Percentiles rank a stretch among this genome's conserved stretches.
phyloP scores from a whole-genome alignment of 768 basidiomycete species.

The Galerina sulciceps region DNA sequence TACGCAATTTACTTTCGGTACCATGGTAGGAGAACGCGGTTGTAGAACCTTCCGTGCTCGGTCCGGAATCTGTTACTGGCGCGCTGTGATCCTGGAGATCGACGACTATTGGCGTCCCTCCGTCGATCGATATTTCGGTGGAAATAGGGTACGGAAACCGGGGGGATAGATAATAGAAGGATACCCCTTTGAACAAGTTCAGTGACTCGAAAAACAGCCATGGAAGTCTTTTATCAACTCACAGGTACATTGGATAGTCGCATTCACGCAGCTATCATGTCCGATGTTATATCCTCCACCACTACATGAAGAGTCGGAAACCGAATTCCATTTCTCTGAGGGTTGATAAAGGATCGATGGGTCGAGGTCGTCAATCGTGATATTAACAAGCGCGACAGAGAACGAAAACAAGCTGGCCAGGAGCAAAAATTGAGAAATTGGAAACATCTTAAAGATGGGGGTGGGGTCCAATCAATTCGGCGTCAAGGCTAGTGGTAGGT shows the following conservation, averaged over 20 bases:
- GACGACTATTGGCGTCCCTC: neutral
- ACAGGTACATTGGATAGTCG: neutral
- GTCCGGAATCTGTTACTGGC: neutral
- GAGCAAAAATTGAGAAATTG: too few species aligned
- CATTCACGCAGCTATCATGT: neutral
- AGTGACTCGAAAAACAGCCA: neutral
- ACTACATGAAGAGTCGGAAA: neutral
- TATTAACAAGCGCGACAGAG: neutral
- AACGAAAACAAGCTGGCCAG: too few species aligned
- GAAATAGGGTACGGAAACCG: neutral
- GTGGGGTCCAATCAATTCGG: too few species aligned
- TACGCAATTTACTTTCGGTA: too few species aligned
- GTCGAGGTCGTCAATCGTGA: neutral
- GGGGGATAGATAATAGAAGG: neutral
- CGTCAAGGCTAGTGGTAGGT: too few species aligned
- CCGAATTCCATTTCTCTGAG: neutral
- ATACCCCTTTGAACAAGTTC: neutral
- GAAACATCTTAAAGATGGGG: too few species aligned
- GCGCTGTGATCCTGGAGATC: neutral
- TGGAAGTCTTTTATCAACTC: neutral
- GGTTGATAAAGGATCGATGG: neutral
- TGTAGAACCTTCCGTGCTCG: neutral
- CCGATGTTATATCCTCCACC: neutral
- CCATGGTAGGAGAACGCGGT: too few species aligned
- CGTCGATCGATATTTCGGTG: neutral